These are phyloP conservation scores for Pseudonitzschia delicatissima DNA, from an alignment of 108 stramenopile genomes.

Conservation along the genomic window DNA sequence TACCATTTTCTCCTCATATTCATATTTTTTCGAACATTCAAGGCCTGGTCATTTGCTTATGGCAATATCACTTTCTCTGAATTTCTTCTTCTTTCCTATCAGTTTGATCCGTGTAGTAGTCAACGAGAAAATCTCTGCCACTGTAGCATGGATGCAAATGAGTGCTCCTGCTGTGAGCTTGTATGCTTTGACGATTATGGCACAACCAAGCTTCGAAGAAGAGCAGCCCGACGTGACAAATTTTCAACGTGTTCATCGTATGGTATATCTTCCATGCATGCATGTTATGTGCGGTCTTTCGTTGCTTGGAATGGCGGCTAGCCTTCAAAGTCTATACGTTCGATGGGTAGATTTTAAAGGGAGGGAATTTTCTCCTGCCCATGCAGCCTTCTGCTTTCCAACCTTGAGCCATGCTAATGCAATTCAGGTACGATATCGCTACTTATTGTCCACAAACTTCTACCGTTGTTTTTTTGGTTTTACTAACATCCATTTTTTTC, in stretches of 20 bases:
- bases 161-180: constrained; percentile 62
- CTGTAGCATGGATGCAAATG: constrained; percentile 82
- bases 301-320: constrained; percentile 63
- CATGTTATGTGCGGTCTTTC: constrained; percentile 58
- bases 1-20: not conserved
- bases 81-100: constrained; percentile 61
- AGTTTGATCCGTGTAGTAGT: constrained; percentile 73
- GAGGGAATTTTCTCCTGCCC: constrained; percentile 74
- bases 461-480: not conserved
- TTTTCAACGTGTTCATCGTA: constrained; percentile 67
- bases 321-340: constrained; percentile 50
- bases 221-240: constrained; percentile 71
- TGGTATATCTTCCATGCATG: constrained; percentile 73
- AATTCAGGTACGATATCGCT: constrained; percentile 36
- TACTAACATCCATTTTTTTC: not conserved
- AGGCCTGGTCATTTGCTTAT: constrained; percentile 65
- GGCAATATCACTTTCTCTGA: constrained; percentile 42
- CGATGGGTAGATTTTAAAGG: constrained; percentile 56
- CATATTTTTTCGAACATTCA: constrained; percentile 51
- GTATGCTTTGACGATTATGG: constrained; percentile 71
- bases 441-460: not conserved
- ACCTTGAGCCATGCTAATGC: constrained; percentile 70
- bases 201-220: constrained; percentile 73
- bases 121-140: constrained; percentile 71
- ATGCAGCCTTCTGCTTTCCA: constrained; percentile 78